Evolutionary conservation across 1,139 yeast species (phyloP), one percentile per base, ranked within the genome.

Genomic region (Eremothecium cymbalariae): DNA sequence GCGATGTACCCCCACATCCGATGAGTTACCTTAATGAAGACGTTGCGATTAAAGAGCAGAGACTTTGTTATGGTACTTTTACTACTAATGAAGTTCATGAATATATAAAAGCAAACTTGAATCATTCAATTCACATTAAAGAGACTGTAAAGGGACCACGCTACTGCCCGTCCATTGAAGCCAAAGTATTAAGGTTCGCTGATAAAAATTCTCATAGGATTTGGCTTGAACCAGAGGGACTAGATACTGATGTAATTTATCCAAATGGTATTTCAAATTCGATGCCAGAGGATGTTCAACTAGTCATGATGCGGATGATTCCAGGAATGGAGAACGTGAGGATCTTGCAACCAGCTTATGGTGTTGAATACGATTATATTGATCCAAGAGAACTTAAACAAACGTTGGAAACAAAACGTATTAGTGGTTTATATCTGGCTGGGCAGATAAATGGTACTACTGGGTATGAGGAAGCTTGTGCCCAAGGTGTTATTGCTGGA

Each of bases 371-470:
- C 53, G 98, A 93, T 55, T 90, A 84, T 56, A 79, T 93, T 17
- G 96, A 90, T 52, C 98, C 99, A 2, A 68, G 95, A 43, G 96
- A 88, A 51, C 66, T 93, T 37, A 68, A 70, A 36, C 70, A 68
- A 33, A 82, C 94, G 0, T 59, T 93, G 30, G 95, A 90, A 54
- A 85, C 97, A 0, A 86, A 84, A 50, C 60, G 74, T 4, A 76
- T 93, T 1, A 63, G 68, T 12, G 97, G 97, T 0, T 62, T 93
- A 28, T 93, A 64, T 52, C 65, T 93, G 35, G 99, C 98, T 0
- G 99, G 99, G 1, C 99, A 93, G 59, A 93, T 93, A 28, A 93
- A 93, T 54, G 99, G 99, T 28, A 93, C 99, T 1, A 93, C 99
- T 0, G 99, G 99, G 0, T 93, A 93, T 50, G 99, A 93, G 61